Evolutionary conservation across 768 basidiomycete species (phyloP).

Genomic region (Cystofilobasidium macerans): DNA sequence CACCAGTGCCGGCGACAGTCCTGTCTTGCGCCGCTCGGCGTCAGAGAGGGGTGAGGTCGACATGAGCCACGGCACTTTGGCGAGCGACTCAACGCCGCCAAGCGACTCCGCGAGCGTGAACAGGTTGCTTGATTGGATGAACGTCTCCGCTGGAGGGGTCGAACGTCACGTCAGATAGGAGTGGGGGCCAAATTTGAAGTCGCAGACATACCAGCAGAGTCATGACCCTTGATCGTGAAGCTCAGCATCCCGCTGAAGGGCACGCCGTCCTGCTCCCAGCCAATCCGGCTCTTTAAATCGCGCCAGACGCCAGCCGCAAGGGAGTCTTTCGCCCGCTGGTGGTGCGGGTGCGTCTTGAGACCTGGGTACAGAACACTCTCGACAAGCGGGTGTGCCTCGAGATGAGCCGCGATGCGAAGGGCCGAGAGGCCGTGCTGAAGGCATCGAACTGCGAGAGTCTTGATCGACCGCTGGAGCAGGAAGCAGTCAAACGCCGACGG

Average conservation of each 20-base stretch:
- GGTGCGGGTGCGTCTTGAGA: slow-evolving; percentile 53
- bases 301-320: slow-evolving; percentile 52
- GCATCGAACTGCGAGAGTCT: slow-evolving; percentile 83
- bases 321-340: slow-evolving; percentile 53
- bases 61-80: slow-evolving; percentile 78
- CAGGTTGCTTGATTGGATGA: slow-evolving; percentile 49
- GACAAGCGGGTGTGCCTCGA: slow-evolving; percentile 51
- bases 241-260: slow-evolving; percentile 86
- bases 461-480: slow-evolving; percentile 79
- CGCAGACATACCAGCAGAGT: slow-evolving; percentile 43
- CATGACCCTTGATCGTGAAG: slow-evolving; percentile 48
- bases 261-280: slow-evolving; percentile 48
- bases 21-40: slow-evolving; percentile 27
- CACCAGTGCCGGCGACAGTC: slow-evolving; percentile 43
- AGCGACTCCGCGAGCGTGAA: slow-evolving; percentile 68
- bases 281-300: slow-evolving; percentile 33
- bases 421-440: slow-evolving; percentile 76
- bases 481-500: slow-evolving; percentile 62
- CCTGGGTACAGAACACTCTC: slow-evolving; percentile 80
- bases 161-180: background rate
- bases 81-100: slow-evolving; percentile 84
- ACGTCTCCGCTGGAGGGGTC: slow-evolving; percentile 35
- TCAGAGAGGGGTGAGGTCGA: slow-evolving; percentile 53
- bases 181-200: background rate
- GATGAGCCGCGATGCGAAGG: slow-evolving; percentile 55